phyloP scores from a whole-genome alignment of 192 early-diverging fungal species.

The Backusella circina region DNA sequence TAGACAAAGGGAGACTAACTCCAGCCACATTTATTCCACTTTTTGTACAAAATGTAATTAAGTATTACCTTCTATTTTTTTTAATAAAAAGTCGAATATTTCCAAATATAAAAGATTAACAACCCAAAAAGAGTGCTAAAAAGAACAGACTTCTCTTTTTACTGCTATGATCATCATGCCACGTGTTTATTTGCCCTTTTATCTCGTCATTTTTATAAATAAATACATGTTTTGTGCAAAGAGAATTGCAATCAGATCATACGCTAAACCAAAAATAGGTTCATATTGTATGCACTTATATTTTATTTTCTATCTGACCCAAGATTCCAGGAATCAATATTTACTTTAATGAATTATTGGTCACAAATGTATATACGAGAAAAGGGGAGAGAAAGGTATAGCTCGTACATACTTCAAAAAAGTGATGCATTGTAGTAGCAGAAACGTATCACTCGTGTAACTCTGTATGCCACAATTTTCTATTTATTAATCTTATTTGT shows the following conservation, averaged over 20 bases:
- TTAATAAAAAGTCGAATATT: conserved; percentile 2
- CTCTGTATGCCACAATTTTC: not conserved
- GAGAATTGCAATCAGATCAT: not conserved
- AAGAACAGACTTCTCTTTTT: not conserved
- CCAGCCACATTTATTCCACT: not conserved
- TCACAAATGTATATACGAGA: not conserved
- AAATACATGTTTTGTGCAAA: not conserved
- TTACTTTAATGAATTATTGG: not conserved
- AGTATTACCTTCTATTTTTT: not conserved
- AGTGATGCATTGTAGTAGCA: too few relatives aligned
- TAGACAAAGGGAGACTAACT: not conserved
- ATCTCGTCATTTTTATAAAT: not conserved
- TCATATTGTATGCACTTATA: not conserved
- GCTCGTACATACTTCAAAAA: not conserved
- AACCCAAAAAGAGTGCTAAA: not conserved
- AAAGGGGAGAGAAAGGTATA: not conserved
- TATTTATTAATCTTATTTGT: not conserved
- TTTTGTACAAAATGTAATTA: not conserved
- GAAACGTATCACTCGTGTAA: not conserved
- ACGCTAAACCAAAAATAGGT: not conserved
- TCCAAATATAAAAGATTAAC: not conserved
- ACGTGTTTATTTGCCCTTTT: not conserved
- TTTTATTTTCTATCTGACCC: not conserved
- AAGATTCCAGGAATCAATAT: not conserved
- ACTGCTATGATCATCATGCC: not conserved